Conservation (phyloP, 1,284 basidiomycete genomes). For the Cutaneotrichosporon spelunceum region DNA sequence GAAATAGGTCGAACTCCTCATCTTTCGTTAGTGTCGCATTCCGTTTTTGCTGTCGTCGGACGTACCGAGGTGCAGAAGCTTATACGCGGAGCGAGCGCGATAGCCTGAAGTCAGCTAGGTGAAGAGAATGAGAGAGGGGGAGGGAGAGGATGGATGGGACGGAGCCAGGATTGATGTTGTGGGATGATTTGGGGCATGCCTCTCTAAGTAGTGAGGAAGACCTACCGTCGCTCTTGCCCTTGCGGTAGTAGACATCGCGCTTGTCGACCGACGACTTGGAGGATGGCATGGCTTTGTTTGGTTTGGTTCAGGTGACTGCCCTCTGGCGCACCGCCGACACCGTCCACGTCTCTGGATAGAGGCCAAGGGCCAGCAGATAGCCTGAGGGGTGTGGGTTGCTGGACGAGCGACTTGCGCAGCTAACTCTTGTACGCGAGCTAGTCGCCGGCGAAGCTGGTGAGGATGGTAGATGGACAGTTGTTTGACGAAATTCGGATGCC, state of each 20-base stretch:
- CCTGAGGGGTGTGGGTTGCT: background rate
- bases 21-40: slow-evolving; percentile 36
- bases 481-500: background rate
- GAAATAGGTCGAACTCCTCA: slow-evolving; percentile 57
- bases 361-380: background rate
- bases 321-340: background rate
- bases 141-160: background rate
- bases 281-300: slow-evolving; percentile 34
- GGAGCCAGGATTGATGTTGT: background rate
- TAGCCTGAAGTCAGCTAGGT: slow-evolving; percentile 46
- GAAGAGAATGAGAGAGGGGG: background rate
- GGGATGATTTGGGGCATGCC: background rate
- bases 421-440: background rate
- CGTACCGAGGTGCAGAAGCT: slow-evolving; percentile 49
- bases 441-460: background rate
- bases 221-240: slow-evolving; percentile 44
- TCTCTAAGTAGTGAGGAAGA: background rate
- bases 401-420: background rate
- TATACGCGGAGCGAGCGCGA: slow-evolving; percentile 59
- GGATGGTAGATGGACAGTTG: background rate
- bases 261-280: slow-evolving; percentile 52
- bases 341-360: background rate
- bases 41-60: background rate
- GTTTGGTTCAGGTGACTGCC: slow-evolving; percentile 1
- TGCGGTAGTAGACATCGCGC: slow-evolving; percentile 57